Evolutionary conservation across 2,329 filamentous ascomycete species (phyloP).

Genomic region (Arachnopeziza araneosa): DNA sequence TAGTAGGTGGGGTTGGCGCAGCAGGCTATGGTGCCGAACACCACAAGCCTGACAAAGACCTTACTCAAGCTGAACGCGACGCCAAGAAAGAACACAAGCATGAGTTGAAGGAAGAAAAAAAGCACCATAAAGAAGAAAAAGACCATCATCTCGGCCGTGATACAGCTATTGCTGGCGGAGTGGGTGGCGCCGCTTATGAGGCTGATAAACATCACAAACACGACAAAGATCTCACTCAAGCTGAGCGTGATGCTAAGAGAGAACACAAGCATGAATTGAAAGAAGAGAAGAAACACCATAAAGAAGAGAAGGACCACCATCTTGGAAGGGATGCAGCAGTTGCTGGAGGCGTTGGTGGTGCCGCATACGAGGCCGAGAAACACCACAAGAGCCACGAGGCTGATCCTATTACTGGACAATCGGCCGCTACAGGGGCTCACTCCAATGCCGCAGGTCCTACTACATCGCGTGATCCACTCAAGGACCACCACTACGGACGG

Average conservation of each 20-base stretch:
- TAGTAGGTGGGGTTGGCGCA: conserved; percentile 7
- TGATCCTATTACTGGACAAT: neutral
- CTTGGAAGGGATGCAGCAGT: conserved; percentile 12
- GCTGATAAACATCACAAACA: conserved; percentile 16
- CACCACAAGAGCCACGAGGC: conserved; percentile 18
- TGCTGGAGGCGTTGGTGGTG: conserved; percentile 9
- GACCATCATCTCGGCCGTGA: conserved; percentile 16
- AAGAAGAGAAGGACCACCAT: conserved; percentile 5
- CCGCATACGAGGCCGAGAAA: conserved; percentile 15
- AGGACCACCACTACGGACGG: conserved; percentile 13
- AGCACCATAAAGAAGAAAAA: neutral
- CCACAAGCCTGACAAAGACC: neutral
- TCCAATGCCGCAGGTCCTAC: conserved; percentile 26
- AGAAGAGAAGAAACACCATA: conserved; percentile 8
- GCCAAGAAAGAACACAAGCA: neutral
- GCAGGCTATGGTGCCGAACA: neutral
- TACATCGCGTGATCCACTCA: conserved; percentile 30
- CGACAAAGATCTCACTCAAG: conserved; percentile 4
- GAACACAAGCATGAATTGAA: conserved; percentile 14
- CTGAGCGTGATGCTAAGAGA: conserved; percentile 11
- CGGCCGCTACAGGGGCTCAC: too few species aligned
- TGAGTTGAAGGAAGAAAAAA: neutral
- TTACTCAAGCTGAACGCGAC: neutral
- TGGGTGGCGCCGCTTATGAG: conserved; percentile 12
- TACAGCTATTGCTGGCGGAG: conserved; percentile 7